phyloP scores from a whole-genome alignment of 1,284 basidiomycete species.

The Microbotryum silenes-acaulis region DNA sequence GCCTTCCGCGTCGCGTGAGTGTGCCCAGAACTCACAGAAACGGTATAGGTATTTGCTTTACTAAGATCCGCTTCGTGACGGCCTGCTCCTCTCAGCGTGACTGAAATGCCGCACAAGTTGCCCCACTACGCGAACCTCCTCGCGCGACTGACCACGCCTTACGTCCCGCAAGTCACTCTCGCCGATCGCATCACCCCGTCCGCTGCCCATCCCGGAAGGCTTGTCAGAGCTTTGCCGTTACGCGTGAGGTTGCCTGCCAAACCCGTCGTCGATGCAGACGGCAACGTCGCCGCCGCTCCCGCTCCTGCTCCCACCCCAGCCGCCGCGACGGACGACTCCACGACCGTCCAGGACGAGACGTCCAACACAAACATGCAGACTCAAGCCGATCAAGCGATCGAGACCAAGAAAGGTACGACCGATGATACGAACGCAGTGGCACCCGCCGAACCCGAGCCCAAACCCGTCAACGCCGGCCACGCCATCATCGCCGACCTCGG shows the following conservation, averaged over 20 bases:
- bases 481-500: slow-evolving; percentile 79
- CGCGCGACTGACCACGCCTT: slow-evolving; percentile 47
- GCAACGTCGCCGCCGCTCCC: too few relatives aligned
- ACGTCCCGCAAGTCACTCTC: slow-evolving; percentile 21
- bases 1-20: slow-evolving; percentile 35
- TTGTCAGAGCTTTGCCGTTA: neutral
- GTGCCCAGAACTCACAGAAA: neutral
- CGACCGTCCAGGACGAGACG: neutral
- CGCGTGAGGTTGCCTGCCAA: neutral
- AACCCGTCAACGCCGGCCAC: slow-evolving; percentile 49
- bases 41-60: neutral
- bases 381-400: slow-evolving; percentile 10
- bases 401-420: slow-evolving; percentile 42
- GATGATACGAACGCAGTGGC: slow-evolving; percentile 37
- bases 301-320: neutral
- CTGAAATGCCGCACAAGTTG: slow-evolving; percentile 85
- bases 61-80: neutral
- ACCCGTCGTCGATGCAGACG: neutral
- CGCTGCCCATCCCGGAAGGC: neutral
- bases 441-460: slow-evolving; percentile 24
- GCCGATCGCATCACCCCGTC: slow-evolving; percentile 7
- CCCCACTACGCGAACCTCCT: slow-evolving; percentile 79
- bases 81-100: slow-evolving; percentile 49
- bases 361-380: slow-evolving; percentile 12
- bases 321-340: neutral